Conservation (phyloP, 225 moss, liverwort and hornwort species). For the Marchantia polymorpha region DNA sequence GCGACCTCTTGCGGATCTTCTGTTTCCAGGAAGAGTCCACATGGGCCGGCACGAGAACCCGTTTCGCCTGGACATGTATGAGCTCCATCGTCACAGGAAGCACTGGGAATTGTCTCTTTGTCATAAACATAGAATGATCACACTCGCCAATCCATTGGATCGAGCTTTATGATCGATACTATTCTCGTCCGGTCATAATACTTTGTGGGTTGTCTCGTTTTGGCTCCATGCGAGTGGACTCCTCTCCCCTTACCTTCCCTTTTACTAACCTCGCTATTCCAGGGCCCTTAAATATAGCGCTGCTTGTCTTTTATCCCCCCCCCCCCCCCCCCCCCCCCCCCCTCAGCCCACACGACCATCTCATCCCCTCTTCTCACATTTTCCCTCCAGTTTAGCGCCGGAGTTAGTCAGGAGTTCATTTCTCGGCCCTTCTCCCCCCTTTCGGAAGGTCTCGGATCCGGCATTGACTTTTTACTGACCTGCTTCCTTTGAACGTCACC, state of each 20-base stretch:
- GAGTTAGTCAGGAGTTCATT: background rate
- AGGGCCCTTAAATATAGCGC: background rate
- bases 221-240: conserved; percentile 3
- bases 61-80: background rate
- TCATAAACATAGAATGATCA: conserved; percentile 3
- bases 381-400: too few species aligned
- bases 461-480: background rate
- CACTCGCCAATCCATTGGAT: background rate
- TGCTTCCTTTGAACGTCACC: background rate
- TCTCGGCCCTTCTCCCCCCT: background rate
- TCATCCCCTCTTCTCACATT: too few species aligned
- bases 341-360: background rate
- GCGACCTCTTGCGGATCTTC: background rate
- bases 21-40: conserved; percentile 10
- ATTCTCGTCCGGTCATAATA: conserved; percentile 4
- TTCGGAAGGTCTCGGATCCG: background rate
- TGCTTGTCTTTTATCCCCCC: background rate
- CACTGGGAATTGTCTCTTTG: background rate
- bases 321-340: background rate
- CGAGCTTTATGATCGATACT: background rate
- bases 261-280: background rate
- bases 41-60: background rate
- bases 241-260: background rate
- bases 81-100: background rate
- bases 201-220: background rate